phyloP scores from a whole-genome alignment of 176 grass and related monocot genomes.

The Hsuehochloa calcarea region DNA sequence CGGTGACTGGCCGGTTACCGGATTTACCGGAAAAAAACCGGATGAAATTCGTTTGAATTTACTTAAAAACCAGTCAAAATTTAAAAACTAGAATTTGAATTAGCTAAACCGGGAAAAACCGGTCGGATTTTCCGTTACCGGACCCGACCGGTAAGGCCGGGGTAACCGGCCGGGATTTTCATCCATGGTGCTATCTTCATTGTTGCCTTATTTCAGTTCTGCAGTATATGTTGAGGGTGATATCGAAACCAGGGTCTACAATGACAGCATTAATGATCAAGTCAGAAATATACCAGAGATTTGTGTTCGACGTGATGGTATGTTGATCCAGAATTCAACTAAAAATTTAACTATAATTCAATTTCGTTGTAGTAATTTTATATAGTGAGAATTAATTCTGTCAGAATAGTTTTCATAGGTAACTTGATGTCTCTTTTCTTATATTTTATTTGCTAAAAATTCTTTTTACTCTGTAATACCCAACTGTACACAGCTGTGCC shows the following conservation, averaged over 20 bases:
- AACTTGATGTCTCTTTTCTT: background rate
- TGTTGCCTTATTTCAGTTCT: slow-evolving; percentile 48
- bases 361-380: slow-evolving; percentile 5
- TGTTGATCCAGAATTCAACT: slow-evolving; percentile 23
- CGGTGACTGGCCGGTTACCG: no score
- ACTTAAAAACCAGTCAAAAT: no score
- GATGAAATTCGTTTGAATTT: no score
- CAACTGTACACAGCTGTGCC: background rate
- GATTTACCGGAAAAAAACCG: no score
- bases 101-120: no score
- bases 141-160: no score
- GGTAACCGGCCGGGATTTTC: no score
- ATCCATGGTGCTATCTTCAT: slow-evolving; percentile 13
- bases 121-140: no score
- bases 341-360: background rate
- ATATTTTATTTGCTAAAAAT: slow-evolving; percentile 9
- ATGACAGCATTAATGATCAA: slow-evolving; percentile 72
- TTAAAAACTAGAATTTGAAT: no score
- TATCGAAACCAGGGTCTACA: slow-evolving; percentile 96
- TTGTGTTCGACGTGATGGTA: slow-evolving; percentile 73
- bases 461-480: background rate
- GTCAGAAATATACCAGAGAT: slow-evolving; percentile 87
- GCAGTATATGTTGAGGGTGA: slow-evolving; percentile 90
- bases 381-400: background rate
- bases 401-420: slow-evolving; percentile 11